Conservation (phyloP, 129 eudicot genomes). For the Escallonia herrerae region DNA sequence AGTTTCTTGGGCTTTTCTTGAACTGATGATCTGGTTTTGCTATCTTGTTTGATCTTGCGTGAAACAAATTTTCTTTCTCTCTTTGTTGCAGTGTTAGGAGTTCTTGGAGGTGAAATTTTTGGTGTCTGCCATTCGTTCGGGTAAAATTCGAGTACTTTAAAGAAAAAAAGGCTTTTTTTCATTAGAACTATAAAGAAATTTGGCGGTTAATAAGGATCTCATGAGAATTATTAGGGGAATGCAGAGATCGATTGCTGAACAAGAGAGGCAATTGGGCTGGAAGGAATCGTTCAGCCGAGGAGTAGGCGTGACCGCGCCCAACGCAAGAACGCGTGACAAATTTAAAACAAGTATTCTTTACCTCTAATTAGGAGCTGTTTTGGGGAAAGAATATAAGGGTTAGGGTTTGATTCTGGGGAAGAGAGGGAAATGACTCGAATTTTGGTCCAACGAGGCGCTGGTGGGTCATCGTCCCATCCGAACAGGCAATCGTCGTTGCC, state of each 20-base stretch:
- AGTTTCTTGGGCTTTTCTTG: conserved; percentile 8
- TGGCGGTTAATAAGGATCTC: conserved; percentile 45
- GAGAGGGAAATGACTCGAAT: conserved; percentile 65
- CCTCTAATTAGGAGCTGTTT: conserved; percentile 29
- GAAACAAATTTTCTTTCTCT: neutral
- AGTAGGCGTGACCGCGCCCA: conserved; percentile 70
- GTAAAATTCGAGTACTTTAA: conserved; percentile 24
- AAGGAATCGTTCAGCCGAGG: conserved; percentile 59
- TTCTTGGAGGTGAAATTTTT: conserved; percentile 17
- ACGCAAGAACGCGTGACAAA: conserved; percentile 89
- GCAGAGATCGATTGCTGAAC: conserved; percentile 69
- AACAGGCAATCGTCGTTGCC: conserved; percentile 42
- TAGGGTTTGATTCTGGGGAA: conserved; percentile 19
- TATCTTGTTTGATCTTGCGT: neutral
- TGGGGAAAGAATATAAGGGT: conserved; percentile 1
- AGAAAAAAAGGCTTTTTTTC: conserved; percentile 41
- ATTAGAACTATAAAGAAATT: conserved; percentile 13
- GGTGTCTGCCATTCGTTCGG: conserved; percentile 18
- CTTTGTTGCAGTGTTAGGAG: conserved; percentile 32
- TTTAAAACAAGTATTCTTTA: conserved; percentile 40
- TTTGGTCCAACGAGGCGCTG: conserved; percentile 81
- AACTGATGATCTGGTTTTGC: neutral
- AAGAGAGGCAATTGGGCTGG: conserved; percentile 47
- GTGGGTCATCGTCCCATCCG: conserved; percentile 47
- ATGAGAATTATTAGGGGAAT: conserved; percentile 99